Percentiles rank a stretch among this genome's conserved stretches.
Conservation (phyloP, 2,329 filamentous ascomycete species). For the Bimuria novae-zelandiae region DNA sequence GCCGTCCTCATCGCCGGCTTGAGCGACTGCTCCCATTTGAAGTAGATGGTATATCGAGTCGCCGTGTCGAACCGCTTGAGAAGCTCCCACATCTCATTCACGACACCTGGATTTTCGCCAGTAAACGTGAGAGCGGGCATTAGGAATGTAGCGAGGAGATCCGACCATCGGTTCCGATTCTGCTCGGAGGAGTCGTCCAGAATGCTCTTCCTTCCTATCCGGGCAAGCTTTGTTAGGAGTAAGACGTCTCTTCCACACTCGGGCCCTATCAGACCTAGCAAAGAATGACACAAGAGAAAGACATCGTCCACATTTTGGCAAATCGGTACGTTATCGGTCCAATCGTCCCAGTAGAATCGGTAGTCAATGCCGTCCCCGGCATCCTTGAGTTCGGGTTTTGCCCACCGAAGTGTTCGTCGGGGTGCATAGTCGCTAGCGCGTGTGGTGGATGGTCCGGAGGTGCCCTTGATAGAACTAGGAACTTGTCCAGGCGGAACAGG, state of each 20-base stretch:
- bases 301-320: conserved; percentile 91
- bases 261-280: conserved; percentile 84
- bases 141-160: conserved; percentile 81
- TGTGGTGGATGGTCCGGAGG: conserved; percentile 64
- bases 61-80: conserved; percentile 77
- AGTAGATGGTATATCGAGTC: conserved; percentile 84
- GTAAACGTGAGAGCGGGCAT: conserved; percentile 87
- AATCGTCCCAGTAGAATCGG: conserved; percentile 96
- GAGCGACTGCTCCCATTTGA: conserved; percentile 73
- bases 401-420: conserved; percentile 79
- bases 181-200: conserved; percentile 68
- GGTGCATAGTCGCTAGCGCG: conserved; percentile 60
- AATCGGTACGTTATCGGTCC: conserved; percentile 88
- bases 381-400: conserved; percentile 77
- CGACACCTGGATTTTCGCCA: conserved; percentile 79
- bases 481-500: conserved; percentile 52
- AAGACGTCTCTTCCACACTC: conserved; percentile 84
- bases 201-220: conserved; percentile 80
- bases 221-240: conserved; percentile 79
- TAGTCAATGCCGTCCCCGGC: conserved; percentile 76
- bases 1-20: conserved; percentile 74
- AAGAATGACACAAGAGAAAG: conserved; percentile 80
- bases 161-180: conserved; percentile 81
- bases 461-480: conserved; percentile 45
- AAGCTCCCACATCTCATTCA: conserved; percentile 85